Evolutionary conservation across 1,284 basidiomycete species (phyloP).

Genomic region (Ustanciosporium gigantosporum): DNA sequence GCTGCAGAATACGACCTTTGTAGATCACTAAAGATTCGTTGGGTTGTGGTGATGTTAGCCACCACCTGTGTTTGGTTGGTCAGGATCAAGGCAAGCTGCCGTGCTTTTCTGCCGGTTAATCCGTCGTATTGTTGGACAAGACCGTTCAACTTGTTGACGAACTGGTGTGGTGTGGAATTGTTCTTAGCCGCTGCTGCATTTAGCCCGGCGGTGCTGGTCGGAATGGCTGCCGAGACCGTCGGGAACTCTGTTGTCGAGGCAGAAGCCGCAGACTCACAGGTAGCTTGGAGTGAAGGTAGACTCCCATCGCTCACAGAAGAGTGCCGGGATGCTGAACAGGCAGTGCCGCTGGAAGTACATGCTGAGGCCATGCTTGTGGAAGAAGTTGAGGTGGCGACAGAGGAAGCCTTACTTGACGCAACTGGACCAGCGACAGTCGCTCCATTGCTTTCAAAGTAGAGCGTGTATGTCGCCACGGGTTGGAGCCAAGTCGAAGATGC

Average conservation of each 20-base stretch:
- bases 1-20: slow-evolving; percentile 14
- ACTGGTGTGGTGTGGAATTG: slow-evolving; percentile 9
- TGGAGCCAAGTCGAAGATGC: not conserved
- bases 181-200: too few relatives aligned
- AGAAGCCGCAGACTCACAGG: not conserved
- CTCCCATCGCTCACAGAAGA: too few relatives aligned
- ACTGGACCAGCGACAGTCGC: not conserved
- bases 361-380: too few relatives aligned
- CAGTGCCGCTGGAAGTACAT: too few relatives aligned
- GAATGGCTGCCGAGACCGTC: slow-evolving; percentile 1
- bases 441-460: not conserved
- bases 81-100: slow-evolving; percentile 19
- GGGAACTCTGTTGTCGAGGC: not conserved
- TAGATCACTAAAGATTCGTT: slow-evolving; percentile 10
- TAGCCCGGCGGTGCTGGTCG: not conserved
- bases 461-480: not conserved
- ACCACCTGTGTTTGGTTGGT: slow-evolving; percentile 14
- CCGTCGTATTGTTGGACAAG: slow-evolving; percentile 15
- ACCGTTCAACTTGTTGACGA: slow-evolving; percentile 15
- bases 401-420: too few relatives aligned
- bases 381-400: not conserved
- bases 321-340: too few relatives aligned
- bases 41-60: slow-evolving; percentile 9
- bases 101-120: slow-evolving; percentile 23
- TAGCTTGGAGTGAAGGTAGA: too few relatives aligned